A percentile compares a stretch with the other conserved stretches of the same genome.
Evolutionary conservation across 2,329 filamentous ascomycete genomes (phyloP).

Genomic region (Coleophoma crateriformis): DNA sequence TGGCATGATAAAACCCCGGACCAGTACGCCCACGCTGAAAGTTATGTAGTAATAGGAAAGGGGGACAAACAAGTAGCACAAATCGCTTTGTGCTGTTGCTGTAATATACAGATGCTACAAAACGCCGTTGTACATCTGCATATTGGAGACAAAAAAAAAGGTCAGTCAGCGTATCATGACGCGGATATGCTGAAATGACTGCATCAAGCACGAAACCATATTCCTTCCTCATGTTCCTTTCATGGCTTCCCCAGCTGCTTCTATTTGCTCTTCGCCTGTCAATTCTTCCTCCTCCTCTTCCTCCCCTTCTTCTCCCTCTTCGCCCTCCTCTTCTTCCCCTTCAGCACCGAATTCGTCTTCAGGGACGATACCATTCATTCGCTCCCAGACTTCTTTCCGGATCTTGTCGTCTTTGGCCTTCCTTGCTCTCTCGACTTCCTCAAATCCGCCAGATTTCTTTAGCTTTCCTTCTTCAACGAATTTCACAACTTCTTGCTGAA

Average conservation of each 20-base stretch:
- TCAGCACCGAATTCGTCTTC: conserved; percentile 16
- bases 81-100: too few species aligned
- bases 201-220: too few species aligned
- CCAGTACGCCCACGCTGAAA: too few species aligned
- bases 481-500: conserved; percentile 76
- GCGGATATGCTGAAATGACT: too few species aligned
- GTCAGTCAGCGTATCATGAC: too few species aligned
- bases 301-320: neutral
- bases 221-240: neutral
- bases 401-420: conserved; percentile 83
- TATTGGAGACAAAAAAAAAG: too few species aligned
- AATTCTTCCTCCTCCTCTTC: neutral
- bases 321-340: neutral
- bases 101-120: too few species aligned
- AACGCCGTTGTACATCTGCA: too few species aligned
- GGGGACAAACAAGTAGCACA: too few species aligned
- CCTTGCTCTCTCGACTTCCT: conserved; percentile 83
- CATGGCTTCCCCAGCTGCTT: neutral
- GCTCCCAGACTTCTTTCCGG: conserved; percentile 71
- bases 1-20: too few species aligned
- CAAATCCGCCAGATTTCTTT: conserved; percentile 93
- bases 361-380: conserved; percentile 47
- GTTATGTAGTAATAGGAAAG: too few species aligned
- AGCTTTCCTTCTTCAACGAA: conserved; percentile 89
- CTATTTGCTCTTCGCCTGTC: neutral